Evolutionary conservation across 1,139 yeast genomes (phyloP), one percentile per base, ranked within the genome.

Genomic region (Taphrina betulina): DNA sequence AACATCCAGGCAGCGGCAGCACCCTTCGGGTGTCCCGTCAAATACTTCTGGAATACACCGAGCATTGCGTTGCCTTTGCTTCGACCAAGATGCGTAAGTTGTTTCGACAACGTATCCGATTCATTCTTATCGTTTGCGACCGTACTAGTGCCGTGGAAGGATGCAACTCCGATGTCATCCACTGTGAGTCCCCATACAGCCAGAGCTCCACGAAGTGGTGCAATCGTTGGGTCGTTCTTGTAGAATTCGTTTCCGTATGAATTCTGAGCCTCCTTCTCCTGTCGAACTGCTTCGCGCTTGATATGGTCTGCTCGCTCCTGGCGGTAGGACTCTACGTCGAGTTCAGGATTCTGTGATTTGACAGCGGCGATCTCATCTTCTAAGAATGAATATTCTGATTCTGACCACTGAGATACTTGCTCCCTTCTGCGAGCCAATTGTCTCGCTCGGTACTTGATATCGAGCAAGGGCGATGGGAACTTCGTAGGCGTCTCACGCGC

Each of bases 1-100:
- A 92, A 78, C 98, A 94, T 92, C 98, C 98, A 92, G 61, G 99
- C 97, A 79, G 97, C 98, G 59, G 99, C 99, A 66, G 98, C 98
- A 81, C 98, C 99, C 85, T 92, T 92, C 68, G 98, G 98, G 78
- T 92, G 99, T 75, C 98, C 99, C 67, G 99, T 92, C 69, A 92
- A 81, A 82, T 81, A 92, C 75, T 92, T 92, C 75, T 92, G 99
- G 95, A 92, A 90, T 57, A 92, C 95, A 80, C 97, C 97, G 66
- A 85, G 79, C 57, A 94, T 89, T 64, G 98, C 95, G 76, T 92
- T 94, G 77, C 99, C 99, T 76, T 87, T 90, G 59, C 95, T 76
- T 76, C 99, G 85, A 65, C 97, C 98, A 71, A 92, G 79, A 71
- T 92, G 98, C 69, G 79, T 76, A 83, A 94, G 84, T 96, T 92